phyloP scores from a whole-genome alignment of 495 filamentous ascomycete genomes.

The Daldinia caldariorum region DNA sequence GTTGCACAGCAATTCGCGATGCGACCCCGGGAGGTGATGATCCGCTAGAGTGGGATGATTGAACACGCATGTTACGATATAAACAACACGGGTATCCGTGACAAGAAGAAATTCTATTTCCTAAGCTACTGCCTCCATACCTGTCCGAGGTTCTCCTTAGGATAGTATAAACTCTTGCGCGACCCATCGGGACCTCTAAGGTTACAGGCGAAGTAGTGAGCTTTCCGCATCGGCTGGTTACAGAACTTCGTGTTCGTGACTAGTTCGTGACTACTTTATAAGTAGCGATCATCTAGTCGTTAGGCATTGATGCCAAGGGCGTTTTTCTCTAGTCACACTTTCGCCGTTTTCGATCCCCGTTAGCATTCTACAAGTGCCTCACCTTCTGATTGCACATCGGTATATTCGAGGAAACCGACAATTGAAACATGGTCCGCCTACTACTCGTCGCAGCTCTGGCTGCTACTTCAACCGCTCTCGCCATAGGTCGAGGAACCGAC shows the following conservation, averaged over 20 bases:
- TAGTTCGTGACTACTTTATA: background rate
- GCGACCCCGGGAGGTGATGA: conserved; percentile 3
- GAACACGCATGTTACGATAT: background rate
- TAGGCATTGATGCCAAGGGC: background rate
- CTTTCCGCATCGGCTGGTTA: background rate
- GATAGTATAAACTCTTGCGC: background rate
- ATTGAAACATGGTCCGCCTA: conserved; percentile 31
- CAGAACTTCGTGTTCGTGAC: background rate
- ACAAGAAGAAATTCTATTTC: background rate
- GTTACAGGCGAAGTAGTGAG: background rate
- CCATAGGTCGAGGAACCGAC: conserved; percentile 15
- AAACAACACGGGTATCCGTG: background rate
- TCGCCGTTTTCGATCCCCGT: background rate
- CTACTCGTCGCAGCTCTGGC: conserved; percentile 34
- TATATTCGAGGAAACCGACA: background rate
- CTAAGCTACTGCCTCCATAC: background rate
- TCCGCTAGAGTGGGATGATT: background rate
- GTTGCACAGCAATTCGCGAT: background rate
- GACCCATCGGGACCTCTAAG: background rate
- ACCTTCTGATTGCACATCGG: background rate
- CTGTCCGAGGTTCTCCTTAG: background rate
- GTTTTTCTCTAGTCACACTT: background rate
- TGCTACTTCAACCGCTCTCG: conserved; percentile 21
- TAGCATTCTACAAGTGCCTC: background rate
- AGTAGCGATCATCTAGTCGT: background rate